Conservation (phyloP, 1,284 basidiomycete species). For the Hemileia vastatrix region DNA sequence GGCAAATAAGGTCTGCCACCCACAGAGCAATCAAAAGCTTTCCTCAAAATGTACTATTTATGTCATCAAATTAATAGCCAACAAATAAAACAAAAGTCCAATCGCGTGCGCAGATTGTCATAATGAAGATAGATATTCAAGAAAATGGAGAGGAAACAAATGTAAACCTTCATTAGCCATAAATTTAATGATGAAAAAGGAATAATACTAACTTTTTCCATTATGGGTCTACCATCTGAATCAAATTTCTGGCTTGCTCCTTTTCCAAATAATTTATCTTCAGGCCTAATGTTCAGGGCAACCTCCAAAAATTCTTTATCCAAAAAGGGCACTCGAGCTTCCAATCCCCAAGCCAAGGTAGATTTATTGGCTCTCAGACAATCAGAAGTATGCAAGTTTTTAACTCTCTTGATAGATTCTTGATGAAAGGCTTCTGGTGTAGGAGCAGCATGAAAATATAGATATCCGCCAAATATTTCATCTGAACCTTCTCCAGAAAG, state of each 20-base stretch:
- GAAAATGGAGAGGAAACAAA: neutral
- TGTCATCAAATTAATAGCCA: no score
- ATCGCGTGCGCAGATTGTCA: no score
- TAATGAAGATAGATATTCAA: neutral
- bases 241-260: constrained; percentile 66
- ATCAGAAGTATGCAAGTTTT: constrained; percentile 95
- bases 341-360: constrained; percentile 99
- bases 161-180: neutral
- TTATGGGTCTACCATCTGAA: constrained; percentile 70
- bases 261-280: constrained; percentile 84
- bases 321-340: constrained; percentile 97
- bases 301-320: constrained; percentile 94
- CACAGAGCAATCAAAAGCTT: constrained; percentile 85
- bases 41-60: constrained; percentile 79
- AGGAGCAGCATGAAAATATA: constrained; percentile 99
- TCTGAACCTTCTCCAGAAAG: constrained; percentile 95
- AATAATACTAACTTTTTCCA: constrained; percentile 69
- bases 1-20: constrained; percentile 84
- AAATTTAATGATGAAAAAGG: neutral
- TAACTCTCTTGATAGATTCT: constrained; percentile 87
- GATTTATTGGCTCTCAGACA: constrained; percentile 99
- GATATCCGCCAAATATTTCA: constrained; percentile 94
- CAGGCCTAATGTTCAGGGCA: constrained; percentile 80
- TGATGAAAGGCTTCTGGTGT: constrained; percentile 83
- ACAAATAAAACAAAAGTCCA: no score